Evolutionary conservation across 2,329 filamentous ascomycete species (phyloP).

Genomic region (Cladosporium cucumerinum): DNA sequence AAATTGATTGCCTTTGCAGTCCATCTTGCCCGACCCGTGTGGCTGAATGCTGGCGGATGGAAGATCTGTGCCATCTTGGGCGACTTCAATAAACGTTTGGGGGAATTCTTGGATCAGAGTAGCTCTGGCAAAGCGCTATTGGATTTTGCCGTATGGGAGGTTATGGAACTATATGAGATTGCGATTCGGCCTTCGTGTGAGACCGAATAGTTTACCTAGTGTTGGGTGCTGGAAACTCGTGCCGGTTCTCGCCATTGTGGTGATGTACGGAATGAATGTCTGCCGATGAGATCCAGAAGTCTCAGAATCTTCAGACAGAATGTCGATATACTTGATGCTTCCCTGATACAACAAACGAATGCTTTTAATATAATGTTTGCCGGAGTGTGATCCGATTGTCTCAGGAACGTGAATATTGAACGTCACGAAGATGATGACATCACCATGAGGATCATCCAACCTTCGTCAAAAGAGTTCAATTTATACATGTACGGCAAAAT

Average conservation of each 20-base stretch:
- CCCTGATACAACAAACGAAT: background rate
- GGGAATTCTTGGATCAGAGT: background rate
- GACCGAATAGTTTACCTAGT: background rate
- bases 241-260: background rate
- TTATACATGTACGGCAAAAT: too few species aligned
- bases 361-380: background rate
- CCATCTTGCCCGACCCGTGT: background rate
- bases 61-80: background rate
- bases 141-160: background rate
- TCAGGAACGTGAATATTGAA: background rate
- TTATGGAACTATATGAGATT: background rate
- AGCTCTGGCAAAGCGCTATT: slow-evolving; percentile 2
- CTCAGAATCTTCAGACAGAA: too few species aligned
- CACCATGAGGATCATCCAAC: background rate
- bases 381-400: background rate
- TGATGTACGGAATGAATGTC: background rate
- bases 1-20: slow-evolving; percentile 8
- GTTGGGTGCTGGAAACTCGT: background rate
- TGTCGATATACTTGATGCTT: background rate
- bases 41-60: slow-evolving; percentile 9
- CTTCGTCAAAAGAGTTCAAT: too few species aligned
- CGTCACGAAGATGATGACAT: background rate
- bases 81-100: background rate
- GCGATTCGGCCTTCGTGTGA: background rate
- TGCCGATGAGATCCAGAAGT: too few species aligned